Evolutionary conservation across 805 yeast species (phyloP), one percentile per base, ranked within the genome.

Genomic region (Zygotorulaspora florentina): DNA sequence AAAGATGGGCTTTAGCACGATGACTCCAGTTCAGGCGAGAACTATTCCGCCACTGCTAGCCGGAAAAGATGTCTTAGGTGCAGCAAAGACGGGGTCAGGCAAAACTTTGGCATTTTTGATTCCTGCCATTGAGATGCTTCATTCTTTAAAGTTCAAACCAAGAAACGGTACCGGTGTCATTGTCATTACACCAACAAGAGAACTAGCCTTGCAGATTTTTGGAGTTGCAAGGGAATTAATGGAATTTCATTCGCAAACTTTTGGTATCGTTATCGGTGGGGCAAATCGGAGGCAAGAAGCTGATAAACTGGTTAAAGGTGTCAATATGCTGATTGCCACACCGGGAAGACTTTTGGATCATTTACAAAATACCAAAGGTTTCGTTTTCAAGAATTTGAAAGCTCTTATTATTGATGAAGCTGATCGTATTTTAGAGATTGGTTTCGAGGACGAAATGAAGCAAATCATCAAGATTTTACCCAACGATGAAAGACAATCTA

Each of bases 41-140:
- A 89, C 99, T 10, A 93, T 93, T 45, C 98, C 99, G 6, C 98
- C 99, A 9, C 74, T 93, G 51, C 70, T 95, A 52, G 97, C 98
- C 1, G 99, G 99, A 36, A 80, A 91, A 57, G 99, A 93, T 69
- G 98, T 95, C 16, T 75, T 93, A 44, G 99, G 99, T 55, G 99
- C 99, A n/a, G 99, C 99, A 46, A 91, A 90, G 71, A 93, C 99
- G 2, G 99, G 99, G 44, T 89, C 97, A 1, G 99, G 99, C 65
- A 93, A 93, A 72, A 93, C 99, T 0, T 72, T 95, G 50, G 98
- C 99, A 8, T 93, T 93, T 58, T 73, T 93, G 61, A 77, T 93
- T 49, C 99, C 99, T 11, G 99, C 99, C 27, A 84, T 93, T 53
- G 99, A 93, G 70, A 72, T 89, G 71, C 75, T 93, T 45, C 85